These are phyloP conservation scores for Scedosporium aurantiacum DNA, from an alignment of 2,329 filamentous ascomycete species.

Conservation along the genomic window DNA sequence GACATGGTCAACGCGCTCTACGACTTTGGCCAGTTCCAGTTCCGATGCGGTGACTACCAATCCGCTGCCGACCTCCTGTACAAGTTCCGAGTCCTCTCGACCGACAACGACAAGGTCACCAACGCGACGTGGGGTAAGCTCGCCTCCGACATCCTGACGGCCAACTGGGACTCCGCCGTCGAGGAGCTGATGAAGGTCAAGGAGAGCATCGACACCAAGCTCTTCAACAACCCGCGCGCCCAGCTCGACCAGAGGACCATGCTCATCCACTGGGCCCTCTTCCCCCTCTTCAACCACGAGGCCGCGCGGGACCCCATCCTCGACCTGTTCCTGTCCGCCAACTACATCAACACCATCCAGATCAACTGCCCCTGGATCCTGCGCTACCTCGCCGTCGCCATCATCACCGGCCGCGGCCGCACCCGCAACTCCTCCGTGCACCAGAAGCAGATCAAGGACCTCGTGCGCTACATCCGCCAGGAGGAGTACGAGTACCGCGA, in stretches of 20 bases:
- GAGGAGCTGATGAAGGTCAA: conserved; percentile 85
- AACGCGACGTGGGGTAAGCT: conserved; percentile 97
- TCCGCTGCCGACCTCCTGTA: conserved; percentile 88
- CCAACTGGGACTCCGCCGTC: conserved; percentile 89
- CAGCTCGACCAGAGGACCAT: conserved; percentile 95
- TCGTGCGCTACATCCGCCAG: conserved; percentile 90
- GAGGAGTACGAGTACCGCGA: conserved; percentile 97
- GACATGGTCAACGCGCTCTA: conserved; percentile 95
- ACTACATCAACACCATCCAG: conserved; percentile 99
- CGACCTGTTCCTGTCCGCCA: conserved; percentile 92
- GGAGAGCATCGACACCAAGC: conserved; percentile 83
- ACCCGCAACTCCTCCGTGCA: conserved; percentile 73
- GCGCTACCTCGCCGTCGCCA: conserved; percentile 83
- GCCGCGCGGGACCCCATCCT: conserved; percentile 79
- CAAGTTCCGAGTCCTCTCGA: conserved; percentile 95
- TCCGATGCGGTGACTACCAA: conserved; percentile 89
- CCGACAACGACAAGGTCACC: conserved; percentile 94
- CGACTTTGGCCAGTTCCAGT: conserved; percentile 94
- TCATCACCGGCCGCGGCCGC: conserved; percentile 84
- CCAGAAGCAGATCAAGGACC: conserved; percentile 97
- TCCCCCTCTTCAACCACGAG: conserved; percentile 98
- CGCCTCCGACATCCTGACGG: conserved; percentile 86
- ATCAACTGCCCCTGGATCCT: conserved; percentile 94
- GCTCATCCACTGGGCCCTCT: conserved; percentile 96
- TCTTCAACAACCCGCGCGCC: conserved; percentile 91